phyloP scores from a whole-genome alignment of 2,329 filamentous ascomycete genomes.

The Graphilbum sp. region DNA sequence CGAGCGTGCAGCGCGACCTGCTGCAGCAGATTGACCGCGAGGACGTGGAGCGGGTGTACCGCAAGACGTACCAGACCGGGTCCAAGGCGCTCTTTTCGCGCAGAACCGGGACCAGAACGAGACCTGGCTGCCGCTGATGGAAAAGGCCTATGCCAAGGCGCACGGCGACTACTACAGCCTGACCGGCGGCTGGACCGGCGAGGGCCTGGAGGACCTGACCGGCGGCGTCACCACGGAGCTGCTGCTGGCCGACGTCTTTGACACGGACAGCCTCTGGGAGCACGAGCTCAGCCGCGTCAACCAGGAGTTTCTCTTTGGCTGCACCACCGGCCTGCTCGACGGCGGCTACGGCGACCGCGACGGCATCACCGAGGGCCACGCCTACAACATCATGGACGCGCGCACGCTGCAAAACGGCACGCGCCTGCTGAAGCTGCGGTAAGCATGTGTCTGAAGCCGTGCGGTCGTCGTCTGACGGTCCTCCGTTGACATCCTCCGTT shows the following conservation, averaged over 20 bases:
- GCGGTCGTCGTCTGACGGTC: no score
- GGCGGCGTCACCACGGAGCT: slow-evolving; percentile 53
- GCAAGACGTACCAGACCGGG: slow-evolving; percentile 55
- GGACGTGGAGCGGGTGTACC: slow-evolving; percentile 47
- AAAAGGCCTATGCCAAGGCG: slow-evolving; percentile 69
- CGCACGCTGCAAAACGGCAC: slow-evolving; percentile 39
- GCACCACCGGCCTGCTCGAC: slow-evolving; percentile 33
- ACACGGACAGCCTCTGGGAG: slow-evolving; percentile 64
- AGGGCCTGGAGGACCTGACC: slow-evolving; percentile 42
- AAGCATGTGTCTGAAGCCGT: neutral
- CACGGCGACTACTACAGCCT: slow-evolving; percentile 66
- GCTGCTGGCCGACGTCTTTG: slow-evolving; percentile 50
- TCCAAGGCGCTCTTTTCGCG: slow-evolving; percentile 59
- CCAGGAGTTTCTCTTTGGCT: slow-evolving; percentile 56
- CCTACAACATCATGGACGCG: slow-evolving; percentile 43
- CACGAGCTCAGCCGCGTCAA: slow-evolving; percentile 66
- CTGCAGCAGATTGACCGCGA: slow-evolving; percentile 61
- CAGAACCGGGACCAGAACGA: slow-evolving; percentile 60
- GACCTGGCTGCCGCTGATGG: slow-evolving; percentile 64
- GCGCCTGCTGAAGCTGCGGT: slow-evolving; percentile 44
- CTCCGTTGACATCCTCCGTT: no score
- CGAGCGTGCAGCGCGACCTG: slow-evolving; percentile 55
- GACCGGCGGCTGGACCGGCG: slow-evolving; percentile 50
- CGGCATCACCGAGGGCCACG: slow-evolving; percentile 41
- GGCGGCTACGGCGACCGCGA: slow-evolving; percentile 30